phyloP scores from a whole-genome alignment of 2,329 filamentous ascomycete species.

The Drechslera avenae region DNA sequence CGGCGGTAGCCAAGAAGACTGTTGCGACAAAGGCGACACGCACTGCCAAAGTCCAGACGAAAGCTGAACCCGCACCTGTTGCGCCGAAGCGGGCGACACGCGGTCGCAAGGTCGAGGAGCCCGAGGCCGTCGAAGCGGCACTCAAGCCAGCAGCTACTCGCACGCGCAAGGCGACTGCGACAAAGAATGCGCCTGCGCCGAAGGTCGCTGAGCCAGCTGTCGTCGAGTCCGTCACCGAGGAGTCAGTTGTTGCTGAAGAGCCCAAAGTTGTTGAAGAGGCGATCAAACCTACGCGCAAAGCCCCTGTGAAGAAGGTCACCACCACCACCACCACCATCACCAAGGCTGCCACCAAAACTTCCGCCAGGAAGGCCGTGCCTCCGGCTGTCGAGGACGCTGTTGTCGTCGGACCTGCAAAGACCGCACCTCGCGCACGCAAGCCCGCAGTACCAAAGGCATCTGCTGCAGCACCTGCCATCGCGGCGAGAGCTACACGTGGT shows the following conservation, averaged over 20 bases:
- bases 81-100: conserved; percentile 34
- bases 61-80: conserved; percentile 21
- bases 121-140: conserved; percentile 17
- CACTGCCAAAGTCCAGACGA: conserved; percentile 25
- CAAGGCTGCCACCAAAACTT: conserved; percentile 19
- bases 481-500: conserved; percentile 28
- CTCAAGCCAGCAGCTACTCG: conserved; percentile 24
- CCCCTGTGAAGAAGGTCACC: conserved; percentile 22
- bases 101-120: conserved; percentile 26
- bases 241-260: conserved; percentile 7
- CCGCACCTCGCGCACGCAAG: conserved; percentile 28
- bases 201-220: conserved; percentile 14
- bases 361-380: conserved; percentile 14
- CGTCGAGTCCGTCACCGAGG: conserved; percentile 6
- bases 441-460: conserved; percentile 19
- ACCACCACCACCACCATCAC: no score
- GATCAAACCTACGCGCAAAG: conserved; percentile 28
- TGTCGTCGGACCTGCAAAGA: conserved; percentile 21
- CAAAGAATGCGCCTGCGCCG: conserved; percentile 22
- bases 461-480: conserved; percentile 15
- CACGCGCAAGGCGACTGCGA: conserved; percentile 25
- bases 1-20: conserved; percentile 24
- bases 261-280: conserved; percentile 13
- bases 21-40: conserved; percentile 29
- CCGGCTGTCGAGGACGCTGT: conserved; percentile 13